Percentiles rank a stretch among this genome's conserved stretches.
Conservation (phyloP, 345 rosid genomes). For the Orychophragmus violaceus region DNA sequence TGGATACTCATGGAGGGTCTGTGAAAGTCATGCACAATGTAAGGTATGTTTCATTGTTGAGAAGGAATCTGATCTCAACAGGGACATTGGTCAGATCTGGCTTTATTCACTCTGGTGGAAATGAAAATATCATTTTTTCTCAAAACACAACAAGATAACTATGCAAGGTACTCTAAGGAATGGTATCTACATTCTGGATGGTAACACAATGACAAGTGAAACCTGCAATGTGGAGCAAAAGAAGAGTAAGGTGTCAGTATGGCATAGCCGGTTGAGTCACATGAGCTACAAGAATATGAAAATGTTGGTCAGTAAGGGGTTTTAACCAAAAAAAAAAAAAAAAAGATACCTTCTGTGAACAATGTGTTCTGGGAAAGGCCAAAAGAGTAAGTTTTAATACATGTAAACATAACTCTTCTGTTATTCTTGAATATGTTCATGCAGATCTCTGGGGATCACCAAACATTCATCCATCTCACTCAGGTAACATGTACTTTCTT, state of each 20-base stretch:
- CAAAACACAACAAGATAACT: background rate
- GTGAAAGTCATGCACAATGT: background rate
- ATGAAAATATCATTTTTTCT: background rate
- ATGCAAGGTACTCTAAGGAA: background rate
- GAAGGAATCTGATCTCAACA: background rate
- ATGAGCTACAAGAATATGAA: background rate
- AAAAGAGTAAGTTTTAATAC: background rate
- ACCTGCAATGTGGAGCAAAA: no score
- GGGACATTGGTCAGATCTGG: background rate
- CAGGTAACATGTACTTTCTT: background rate
- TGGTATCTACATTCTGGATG: background rate
- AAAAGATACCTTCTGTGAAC: background rate
- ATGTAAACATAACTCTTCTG: no score
- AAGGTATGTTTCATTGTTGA: background rate
- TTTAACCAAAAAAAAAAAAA: background rate
- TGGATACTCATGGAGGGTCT: background rate
- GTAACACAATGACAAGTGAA: no score
- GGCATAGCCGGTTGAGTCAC: background rate
- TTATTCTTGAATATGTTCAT: background rate
- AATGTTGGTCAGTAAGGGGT: background rate
- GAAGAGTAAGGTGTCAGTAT: no score
- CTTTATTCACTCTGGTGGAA: background rate
- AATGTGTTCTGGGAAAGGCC: background rate
- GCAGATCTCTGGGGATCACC: background rate
- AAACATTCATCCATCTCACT: background rate